phyloP scores from a whole-genome alignment of 768 basidiomycete species.

The Leccinellum luteum region DNA sequence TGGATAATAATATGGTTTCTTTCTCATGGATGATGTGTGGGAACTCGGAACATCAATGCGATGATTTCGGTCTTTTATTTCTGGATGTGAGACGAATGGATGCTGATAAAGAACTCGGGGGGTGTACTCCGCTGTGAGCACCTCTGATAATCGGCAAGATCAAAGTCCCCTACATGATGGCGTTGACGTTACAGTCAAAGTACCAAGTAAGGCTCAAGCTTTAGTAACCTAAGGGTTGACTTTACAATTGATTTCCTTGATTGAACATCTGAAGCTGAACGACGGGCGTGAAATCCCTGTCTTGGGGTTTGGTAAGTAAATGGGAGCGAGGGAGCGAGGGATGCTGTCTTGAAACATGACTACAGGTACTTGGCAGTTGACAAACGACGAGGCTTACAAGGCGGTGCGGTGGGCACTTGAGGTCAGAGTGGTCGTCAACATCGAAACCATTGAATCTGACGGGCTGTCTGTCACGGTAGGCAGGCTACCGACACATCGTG shows the following conservation, averaged over 20 bases:
- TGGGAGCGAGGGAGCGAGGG: neutral
- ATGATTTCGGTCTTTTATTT: no score
- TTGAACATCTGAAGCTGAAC: neutral
- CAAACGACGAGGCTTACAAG: conserved; percentile 5
- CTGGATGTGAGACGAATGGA: neutral
- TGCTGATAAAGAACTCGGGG: neutral
- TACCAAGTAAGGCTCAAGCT: conserved; percentile 2
- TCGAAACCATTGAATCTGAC: neutral
- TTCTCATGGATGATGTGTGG: neutral
- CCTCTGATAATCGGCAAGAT: no score
- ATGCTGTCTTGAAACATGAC: neutral
- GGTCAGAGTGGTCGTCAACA: neutral
- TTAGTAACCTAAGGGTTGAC: no score
- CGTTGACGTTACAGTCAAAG: conserved; percentile 5
- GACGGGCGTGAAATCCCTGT: conserved; percentile 7
- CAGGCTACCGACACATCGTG: conserved; percentile 10
- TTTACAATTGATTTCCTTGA: neutral
- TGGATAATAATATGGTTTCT: neutral
- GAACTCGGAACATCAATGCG: neutral
- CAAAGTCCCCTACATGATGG: no score
- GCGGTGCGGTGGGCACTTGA: conserved; percentile 10
- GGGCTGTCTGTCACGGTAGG: neutral
- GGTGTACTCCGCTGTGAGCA: neutral
- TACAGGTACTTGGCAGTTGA: conserved; percentile 3
- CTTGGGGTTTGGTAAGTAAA: conserved; percentile 8